Evolutionary conservation across 2,329 filamentous ascomycete species (phyloP), one percentile per base, ranked within the genome.

Genomic region (Chrysoporthe deuterocubensis): DNA sequence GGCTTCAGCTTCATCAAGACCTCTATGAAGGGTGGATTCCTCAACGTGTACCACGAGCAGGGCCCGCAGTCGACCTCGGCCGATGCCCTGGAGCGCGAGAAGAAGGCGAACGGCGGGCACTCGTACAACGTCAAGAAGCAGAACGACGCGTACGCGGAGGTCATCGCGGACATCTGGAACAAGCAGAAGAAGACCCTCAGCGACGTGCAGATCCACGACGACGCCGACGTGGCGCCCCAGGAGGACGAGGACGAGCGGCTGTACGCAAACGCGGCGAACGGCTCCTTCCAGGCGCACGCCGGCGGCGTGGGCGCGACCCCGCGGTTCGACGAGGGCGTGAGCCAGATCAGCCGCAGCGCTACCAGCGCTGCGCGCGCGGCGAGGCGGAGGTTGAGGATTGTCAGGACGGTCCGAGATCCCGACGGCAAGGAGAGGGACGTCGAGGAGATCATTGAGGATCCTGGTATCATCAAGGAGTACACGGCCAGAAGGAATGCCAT

Each of bases 1-100:
- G 96, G 93, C 2, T 97, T 98, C 82, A 97, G 93, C 77, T 97
- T 99, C 78, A 94, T 99, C 78, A 94, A 96, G 76, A 97, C 94
- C 0, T 97, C 93, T 0, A 99, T 99, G 96, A 99, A 99, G 80
- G 96, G 96, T 70, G 96, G 96, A 0, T 99, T 89, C 69, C 87
- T 97, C 78, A 93, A 94, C 75, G 91, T 94, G 26, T 87, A 96
- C 37, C 87, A 88, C 67, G 73, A 74, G 65, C 72, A 80, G 68
- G 88, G 88, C 2, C 87, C 88, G 2, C 79, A 87, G 50, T 86
- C 88, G 8, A 90, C 88, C 2, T 89, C 88, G 11, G 94, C 93
- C 26, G 93, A 97, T 77, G 94, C 93, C 75, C 92, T 94, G 70
- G 92, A 93, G 74, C 92, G 94, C 70, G 93, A 94, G 77, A 89